Evolutionary conservation across 805 yeast species (phyloP).

Genomic region (Ogataea sp.): DNA sequence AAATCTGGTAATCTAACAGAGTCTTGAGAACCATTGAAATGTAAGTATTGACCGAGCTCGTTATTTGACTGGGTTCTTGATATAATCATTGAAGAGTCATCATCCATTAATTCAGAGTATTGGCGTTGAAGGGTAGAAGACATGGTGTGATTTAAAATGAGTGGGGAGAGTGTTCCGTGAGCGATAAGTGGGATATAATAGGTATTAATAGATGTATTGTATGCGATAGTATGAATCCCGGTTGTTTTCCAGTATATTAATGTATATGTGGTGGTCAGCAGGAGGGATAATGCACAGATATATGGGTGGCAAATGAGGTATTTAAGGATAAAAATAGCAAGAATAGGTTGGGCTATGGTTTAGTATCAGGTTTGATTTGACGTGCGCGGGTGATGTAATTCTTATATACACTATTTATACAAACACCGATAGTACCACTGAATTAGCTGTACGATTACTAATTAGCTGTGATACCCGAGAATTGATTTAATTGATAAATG

Average conservation of each 20-base stretch:
- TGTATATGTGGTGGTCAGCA: not conserved
- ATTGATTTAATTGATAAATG: too few relatives aligned
- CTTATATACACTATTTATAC: too few relatives aligned
- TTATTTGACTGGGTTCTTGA: conserved; percentile 11
- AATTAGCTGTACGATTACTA: too few relatives aligned
- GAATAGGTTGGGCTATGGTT: too few relatives aligned
- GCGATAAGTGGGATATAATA: not conserved
- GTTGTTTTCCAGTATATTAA: too few relatives aligned
- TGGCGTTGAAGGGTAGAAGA: conserved; percentile 22
- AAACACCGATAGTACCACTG: too few relatives aligned
- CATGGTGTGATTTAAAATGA: conserved; percentile 10
- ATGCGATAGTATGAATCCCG: too few relatives aligned
- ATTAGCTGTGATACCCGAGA: too few relatives aligned
- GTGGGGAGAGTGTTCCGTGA: not conserved
- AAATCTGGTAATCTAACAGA: conserved; percentile 7
- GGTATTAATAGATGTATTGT: too few relatives aligned
- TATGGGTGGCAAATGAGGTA: not conserved
- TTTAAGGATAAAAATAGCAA: not conserved
- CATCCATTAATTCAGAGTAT: conserved; percentile 24
- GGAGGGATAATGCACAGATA: not conserved
- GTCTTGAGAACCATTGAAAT: conserved; percentile 20
- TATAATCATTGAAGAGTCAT: conserved; percentile 16
- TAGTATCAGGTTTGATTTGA: too few relatives aligned
- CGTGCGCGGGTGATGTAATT: too few relatives aligned
- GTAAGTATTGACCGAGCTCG: conserved; percentile 13